phyloP scores from a whole-genome alignment of 2,329 filamentous ascomycete species.

The Ceratocystis huliohia region DNA sequence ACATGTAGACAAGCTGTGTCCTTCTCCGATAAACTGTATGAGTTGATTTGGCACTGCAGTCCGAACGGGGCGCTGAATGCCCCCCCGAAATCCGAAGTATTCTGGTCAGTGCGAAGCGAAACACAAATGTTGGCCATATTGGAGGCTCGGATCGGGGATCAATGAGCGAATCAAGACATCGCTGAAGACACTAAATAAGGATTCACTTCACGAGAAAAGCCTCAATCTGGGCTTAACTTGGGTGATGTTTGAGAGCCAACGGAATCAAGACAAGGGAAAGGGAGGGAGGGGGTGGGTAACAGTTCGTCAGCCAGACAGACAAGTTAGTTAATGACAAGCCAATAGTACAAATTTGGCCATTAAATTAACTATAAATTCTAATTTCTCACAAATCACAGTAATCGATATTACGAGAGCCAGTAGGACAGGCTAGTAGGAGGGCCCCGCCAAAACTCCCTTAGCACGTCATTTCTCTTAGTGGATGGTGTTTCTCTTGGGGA shows the following conservation, averaged over 20 bases:
- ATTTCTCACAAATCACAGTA: background rate
- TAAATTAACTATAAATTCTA: background rate
- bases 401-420: background rate
- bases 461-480: constrained; percentile 15
- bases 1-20: background rate
- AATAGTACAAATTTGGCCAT: background rate
- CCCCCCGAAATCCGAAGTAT: background rate
- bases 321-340: background rate
- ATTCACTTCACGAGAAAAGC: background rate
- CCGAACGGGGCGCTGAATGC: constrained; percentile 1
- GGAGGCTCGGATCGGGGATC: background rate
- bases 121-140: background rate
- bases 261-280: background rate
- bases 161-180: background rate
- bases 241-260: background rate
- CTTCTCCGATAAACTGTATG: background rate
- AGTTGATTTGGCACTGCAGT: constrained; percentile 1
- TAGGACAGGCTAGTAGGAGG: background rate
- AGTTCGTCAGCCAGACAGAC: no score
- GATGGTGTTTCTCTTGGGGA: background rate
- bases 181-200: background rate
- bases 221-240: background rate
- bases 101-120: constrained; percentile 3
- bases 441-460: constrained; percentile 8
- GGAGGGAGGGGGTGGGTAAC: background rate